A percentile compares a stretch with the other conserved stretches of the same genome.
These are phyloP conservation scores for Cercophora samala DNA, from an alignment of 495 filamentous ascomycete genomes.

Conservation along the genomic window DNA sequence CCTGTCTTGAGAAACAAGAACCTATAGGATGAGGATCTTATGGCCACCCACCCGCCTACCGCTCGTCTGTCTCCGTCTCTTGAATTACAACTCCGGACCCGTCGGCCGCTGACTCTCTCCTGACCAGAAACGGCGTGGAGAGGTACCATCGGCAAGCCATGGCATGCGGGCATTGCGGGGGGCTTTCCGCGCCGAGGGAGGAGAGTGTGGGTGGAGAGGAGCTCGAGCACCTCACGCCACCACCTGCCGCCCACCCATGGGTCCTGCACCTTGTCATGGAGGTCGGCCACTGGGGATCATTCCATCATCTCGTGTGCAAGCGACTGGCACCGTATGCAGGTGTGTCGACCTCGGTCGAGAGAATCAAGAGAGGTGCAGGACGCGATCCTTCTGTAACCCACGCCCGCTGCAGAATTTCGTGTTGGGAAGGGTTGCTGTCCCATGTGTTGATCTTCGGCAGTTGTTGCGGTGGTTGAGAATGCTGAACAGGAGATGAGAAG, in stretches of 20 bases:
- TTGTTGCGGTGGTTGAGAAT: conserved; percentile 2
- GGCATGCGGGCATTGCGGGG: conserved; percentile 3
- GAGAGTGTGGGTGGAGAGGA: background rate
- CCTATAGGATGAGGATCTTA: conserved; percentile 5
- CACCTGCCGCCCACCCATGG: background rate
- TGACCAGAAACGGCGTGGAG: conserved; percentile 1
- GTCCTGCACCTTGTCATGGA: background rate
- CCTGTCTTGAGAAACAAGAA: conserved; percentile 3
- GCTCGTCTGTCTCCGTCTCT: background rate
- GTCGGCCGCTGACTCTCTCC: background rate
- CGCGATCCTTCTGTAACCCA: background rate
- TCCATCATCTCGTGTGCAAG: background rate
- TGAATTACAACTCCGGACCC: background rate
- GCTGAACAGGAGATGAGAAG: background rate
- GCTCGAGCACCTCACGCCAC: background rate
- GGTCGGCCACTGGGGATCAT: background rate
- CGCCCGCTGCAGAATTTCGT: background rate
- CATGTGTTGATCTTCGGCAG: conserved; percentile 8
- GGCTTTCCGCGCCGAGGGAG: background rate
- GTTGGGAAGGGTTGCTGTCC: background rate
- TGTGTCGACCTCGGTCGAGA: background rate
- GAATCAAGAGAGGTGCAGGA: background rate
- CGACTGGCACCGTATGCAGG: conserved; percentile 4
- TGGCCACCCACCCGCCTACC: background rate
- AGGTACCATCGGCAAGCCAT: conserved; percentile 3